Conservation (phyloP, 2,329 filamentous ascomycete genomes). For the Fusarium phyllophilum region DNA sequence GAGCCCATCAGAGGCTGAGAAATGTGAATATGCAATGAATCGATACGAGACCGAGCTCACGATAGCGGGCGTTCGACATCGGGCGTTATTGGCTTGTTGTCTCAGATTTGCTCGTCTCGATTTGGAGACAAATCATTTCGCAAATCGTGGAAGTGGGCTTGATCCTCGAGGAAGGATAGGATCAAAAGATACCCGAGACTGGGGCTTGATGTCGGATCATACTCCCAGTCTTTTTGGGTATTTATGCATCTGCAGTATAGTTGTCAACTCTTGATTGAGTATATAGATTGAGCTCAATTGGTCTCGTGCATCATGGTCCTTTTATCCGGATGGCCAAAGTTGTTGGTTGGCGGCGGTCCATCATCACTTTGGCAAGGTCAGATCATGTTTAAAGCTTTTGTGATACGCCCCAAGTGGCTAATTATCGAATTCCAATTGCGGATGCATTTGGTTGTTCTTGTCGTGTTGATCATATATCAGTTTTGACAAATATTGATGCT, state of each 20-base stretch:
- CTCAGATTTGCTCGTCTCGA: conserved; percentile 7
- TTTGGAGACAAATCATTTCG: conserved; percentile 8
- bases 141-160: conserved; percentile 16
- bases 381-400: not conserved
- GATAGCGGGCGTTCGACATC: conserved; percentile 4
- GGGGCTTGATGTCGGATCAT: not conserved
- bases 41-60: not conserved
- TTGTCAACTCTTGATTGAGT: not conserved
- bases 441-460: not conserved
- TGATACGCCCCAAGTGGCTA: not conserved
- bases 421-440: not conserved
- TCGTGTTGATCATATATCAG: not conserved
- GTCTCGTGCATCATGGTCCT: not conserved
- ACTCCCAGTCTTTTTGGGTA: not conserved
- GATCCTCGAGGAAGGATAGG: not conserved
- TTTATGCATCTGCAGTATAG: not conserved
- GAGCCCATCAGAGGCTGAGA: conserved; percentile 13
- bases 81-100: conserved; percentile 1
- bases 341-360: not conserved
- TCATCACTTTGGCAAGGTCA: not conserved
- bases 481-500: not conserved
- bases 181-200: conserved; percentile 3
- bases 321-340: not conserved
- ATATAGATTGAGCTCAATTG: not conserved
- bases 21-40: not conserved